Percentiles rank a stretch among this genome's conserved stretches.
Conservation (phyloP, 805 yeast genomes). For the Wickerhamiella parazyma region DNA sequence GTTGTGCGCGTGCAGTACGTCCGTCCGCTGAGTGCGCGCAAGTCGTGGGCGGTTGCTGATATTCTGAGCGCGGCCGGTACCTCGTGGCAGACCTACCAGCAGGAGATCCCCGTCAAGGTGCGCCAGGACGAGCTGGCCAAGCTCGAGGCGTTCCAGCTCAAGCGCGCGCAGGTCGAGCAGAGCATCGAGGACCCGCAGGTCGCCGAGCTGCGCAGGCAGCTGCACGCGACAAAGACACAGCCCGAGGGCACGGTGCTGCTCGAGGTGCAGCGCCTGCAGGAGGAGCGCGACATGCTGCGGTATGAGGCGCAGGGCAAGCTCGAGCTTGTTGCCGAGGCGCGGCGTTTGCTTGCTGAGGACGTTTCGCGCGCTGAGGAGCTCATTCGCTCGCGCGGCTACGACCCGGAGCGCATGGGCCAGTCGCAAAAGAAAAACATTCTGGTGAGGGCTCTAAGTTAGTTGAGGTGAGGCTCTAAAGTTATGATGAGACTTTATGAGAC, state of each 20-base stretch:
- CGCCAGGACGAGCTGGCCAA: slow-evolving; percentile 48
- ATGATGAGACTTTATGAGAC: no score
- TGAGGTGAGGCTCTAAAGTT: no score
- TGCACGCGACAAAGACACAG: slow-evolving; percentile 21
- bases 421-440: slow-evolving; percentile 57
- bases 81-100: slow-evolving; percentile 69
- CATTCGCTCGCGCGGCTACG: slow-evolving; percentile 26
- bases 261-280: slow-evolving; percentile 29
- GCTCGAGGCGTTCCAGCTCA: slow-evolving; percentile 40
- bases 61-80: slow-evolving; percentile 82
- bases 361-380: slow-evolving; percentile 29
- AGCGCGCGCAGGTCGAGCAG: slow-evolving; percentile 28
- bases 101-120: slow-evolving; percentile 56
- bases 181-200: slow-evolving; percentile 18
- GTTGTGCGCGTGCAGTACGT: slow-evolving; percentile 77
- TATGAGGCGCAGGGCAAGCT: slow-evolving; percentile 21
- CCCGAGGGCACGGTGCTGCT: slow-evolving; percentile 28
- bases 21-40: slow-evolving; percentile 69
- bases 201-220: slow-evolving; percentile 15
- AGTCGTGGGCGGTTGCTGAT: slow-evolving; percentile 84
- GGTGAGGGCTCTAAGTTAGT: slow-evolving; percentile 1
- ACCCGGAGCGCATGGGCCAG: slow-evolving; percentile 32
- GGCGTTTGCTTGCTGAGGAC: slow-evolving; percentile 23
- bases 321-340: slow-evolving; percentile 17
- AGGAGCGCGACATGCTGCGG: slow-evolving; percentile 26